A percentile compares a stretch with the other conserved stretches of the same genome.
phyloP scores from a whole-genome alignment of 345 rosid genomes.

The Pugionium cornutum region DNA sequence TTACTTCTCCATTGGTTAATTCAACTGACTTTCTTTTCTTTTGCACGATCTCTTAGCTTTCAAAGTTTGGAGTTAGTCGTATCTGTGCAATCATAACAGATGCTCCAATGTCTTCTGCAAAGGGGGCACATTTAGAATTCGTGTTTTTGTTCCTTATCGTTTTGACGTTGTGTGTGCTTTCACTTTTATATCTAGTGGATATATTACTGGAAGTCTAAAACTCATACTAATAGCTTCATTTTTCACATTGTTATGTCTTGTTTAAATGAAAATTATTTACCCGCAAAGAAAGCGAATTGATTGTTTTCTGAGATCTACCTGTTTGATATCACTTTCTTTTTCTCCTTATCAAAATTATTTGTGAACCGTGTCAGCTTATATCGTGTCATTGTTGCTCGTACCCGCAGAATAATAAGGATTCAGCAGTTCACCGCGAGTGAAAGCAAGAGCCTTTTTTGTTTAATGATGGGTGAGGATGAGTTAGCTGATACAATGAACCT shows the following conservation, averaged over 20 bases:
- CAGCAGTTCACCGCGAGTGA: conserved; percentile 2
- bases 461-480: conserved; percentile 70
- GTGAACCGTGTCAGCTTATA: conserved; percentile 16
- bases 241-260: not conserved
- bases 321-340: not conserved
- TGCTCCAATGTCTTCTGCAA: too few species aligned
- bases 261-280: conserved; percentile 3
- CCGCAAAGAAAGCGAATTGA: conserved; percentile 12
- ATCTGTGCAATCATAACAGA: too few species aligned
- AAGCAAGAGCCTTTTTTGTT: conserved; percentile 30
- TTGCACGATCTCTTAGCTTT: too few species aligned
- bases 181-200: too few species aligned
- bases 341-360: not conserved
- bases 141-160: too few species aligned
- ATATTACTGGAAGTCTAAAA: not conserved
- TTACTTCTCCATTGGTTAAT: too few species aligned
- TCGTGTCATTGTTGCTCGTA: conserved; percentile 5
- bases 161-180: conserved; percentile 11
- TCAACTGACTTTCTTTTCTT: too few species aligned
- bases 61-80: too few species aligned
- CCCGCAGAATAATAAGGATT: conserved; percentile 14
- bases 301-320: conserved; percentile 11
- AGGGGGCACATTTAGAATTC: too few species aligned
- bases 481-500: conserved; percentile 86
- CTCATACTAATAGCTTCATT: not conserved